Base-by-base conservation (phyloP, 768 basidiomycete genomes). In the Clavulina sp. region DNA sequence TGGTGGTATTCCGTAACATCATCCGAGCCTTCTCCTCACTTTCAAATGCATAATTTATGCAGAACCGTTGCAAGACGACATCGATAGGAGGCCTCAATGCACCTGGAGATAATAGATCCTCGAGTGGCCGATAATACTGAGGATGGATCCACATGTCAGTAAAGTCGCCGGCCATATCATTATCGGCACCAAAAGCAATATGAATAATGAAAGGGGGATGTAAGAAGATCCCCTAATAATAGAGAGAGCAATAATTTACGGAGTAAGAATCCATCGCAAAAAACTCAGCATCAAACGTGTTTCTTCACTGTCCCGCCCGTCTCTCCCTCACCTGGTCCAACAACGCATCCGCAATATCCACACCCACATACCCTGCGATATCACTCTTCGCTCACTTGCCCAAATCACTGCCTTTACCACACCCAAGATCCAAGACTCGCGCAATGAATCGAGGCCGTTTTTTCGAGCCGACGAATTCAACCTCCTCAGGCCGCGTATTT, bases 31-130 rank as follows among this genome's bases (percentile, higher is more conserved):
- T 95, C 53, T 74, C 69, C 29, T 78, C 74, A n/a, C 75, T 82
- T 64, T 97, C 91, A 63, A 99, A 97, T 5, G 95, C 95, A 61
- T 99, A 97, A 64, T 99, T 95, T 86, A 99, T 96, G 66, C 95
- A 97, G 64, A 99, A 99, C 63, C 97, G 95, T 88, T 96, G 87
- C 2, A 88, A 86, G 4, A 97, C 89, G 52, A 89, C 86, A 61
- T 97, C 95, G 61, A 95, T 95, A 4, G 80, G 80, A 29, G 73
- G n/a, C n/a, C n/a, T 71, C 0, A 67, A 68, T 24, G 86, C 72
- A 18, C 72, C 70, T 1, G 75, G 74, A 3, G 80, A 66, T 47
- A 96, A 74, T n/a, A 71, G 79, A 47, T 75, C 75, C 18, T 76
- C 70, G 34, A 97, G 69, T 2, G 81, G 69, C n/a, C n/a, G n/a